Evolutionary conservation across 106 monocot species (phyloP).

Genomic region (Gastrodia elata): DNA sequence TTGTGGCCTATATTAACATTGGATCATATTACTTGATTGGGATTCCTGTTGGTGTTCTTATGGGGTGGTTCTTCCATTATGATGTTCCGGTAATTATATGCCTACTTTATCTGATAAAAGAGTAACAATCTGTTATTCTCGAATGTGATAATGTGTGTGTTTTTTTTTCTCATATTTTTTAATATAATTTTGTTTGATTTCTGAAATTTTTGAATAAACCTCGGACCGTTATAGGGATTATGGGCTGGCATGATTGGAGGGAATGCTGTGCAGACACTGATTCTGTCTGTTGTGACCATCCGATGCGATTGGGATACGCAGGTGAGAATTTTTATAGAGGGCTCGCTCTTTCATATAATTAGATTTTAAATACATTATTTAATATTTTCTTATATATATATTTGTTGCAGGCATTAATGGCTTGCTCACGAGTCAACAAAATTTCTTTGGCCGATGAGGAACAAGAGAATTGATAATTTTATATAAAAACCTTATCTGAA

Average conservation of each 20-base stretch:
- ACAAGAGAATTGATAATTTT: too few relatives aligned
- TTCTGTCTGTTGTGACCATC: constrained; percentile 47
- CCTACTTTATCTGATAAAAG: not conserved
- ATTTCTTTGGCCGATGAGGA: too few relatives aligned
- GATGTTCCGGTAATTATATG: constrained; percentile 44
- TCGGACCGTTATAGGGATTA: constrained; percentile 61
- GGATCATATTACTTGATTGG: constrained; percentile 61
- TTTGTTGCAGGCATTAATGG: too few relatives aligned
- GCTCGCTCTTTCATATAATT: too few relatives aligned
- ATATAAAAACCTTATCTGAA: too few relatives aligned
- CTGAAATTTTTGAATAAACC: too few relatives aligned
- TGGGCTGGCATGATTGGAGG: constrained; percentile 88
- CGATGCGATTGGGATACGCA: constrained; percentile 71
- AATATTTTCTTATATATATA: too few relatives aligned
- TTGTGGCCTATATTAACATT: constrained; percentile 65
- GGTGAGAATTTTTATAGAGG: constrained; percentile 35
- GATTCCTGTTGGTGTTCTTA: constrained; percentile 41
- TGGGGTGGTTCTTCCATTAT: constrained; percentile 55
- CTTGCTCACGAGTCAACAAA: too few relatives aligned
- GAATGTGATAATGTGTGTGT: not conserved
- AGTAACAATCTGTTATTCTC: too few relatives aligned
- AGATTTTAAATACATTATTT: too few relatives aligned
- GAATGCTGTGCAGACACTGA: constrained; percentile 67
- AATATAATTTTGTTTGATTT: too few relatives aligned
- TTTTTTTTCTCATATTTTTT: not conserved